phyloP scores from a whole-genome alignment of 768 basidiomycete species.

The Hygrophorus russula region DNA sequence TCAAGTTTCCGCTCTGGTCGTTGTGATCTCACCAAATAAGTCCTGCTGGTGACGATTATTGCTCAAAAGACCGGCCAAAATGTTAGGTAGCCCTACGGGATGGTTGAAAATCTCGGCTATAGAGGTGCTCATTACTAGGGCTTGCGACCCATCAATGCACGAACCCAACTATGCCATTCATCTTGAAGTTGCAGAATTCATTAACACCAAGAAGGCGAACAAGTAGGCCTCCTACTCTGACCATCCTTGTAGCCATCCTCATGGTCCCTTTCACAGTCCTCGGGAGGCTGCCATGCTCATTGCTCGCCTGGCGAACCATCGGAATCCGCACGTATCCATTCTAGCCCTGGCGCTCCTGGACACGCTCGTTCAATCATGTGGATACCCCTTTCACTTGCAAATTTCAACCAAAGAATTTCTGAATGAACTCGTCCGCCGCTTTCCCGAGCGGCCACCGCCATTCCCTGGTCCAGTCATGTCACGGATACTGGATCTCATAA shows the following conservation, averaged over 20 bases:
- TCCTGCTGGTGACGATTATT: too few relatives aligned
- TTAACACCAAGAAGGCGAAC: slow-evolving; percentile 95
- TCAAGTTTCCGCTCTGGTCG: too few relatives aligned
- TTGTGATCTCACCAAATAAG: too few relatives aligned
- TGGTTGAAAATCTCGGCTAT: slow-evolving; percentile 52
- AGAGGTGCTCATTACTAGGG: slow-evolving; percentile 65
- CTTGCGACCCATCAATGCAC: slow-evolving; percentile 75
- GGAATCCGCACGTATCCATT: slow-evolving; percentile 85
- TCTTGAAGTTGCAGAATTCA: slow-evolving; percentile 86
- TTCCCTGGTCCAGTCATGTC: slow-evolving; percentile 94
- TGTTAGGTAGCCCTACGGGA: slow-evolving; percentile 41
- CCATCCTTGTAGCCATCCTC: slow-evolving; percentile 3
- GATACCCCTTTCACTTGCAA: slow-evolving; percentile 96
- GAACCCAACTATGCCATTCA: slow-evolving; percentile 90
- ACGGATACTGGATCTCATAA: slow-evolving; percentile 84
- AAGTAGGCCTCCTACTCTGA: slow-evolving; percentile 34
- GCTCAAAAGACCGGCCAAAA: slow-evolving; percentile 11
- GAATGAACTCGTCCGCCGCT: slow-evolving; percentile 95
- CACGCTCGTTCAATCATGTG: slow-evolving; percentile 89
- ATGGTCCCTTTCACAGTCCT: slow-evolving; percentile 39
- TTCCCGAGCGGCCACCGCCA: slow-evolving; percentile 94
- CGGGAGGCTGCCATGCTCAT: slow-evolving; percentile 85
- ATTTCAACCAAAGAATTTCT: slow-evolving; percentile 96
- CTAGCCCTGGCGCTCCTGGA: slow-evolving; percentile 81
- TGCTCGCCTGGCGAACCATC: slow-evolving; percentile 79